phyloP scores from a whole-genome alignment of 169 alveolate genomes.

The Plasmodium gallinaceum region DNA sequence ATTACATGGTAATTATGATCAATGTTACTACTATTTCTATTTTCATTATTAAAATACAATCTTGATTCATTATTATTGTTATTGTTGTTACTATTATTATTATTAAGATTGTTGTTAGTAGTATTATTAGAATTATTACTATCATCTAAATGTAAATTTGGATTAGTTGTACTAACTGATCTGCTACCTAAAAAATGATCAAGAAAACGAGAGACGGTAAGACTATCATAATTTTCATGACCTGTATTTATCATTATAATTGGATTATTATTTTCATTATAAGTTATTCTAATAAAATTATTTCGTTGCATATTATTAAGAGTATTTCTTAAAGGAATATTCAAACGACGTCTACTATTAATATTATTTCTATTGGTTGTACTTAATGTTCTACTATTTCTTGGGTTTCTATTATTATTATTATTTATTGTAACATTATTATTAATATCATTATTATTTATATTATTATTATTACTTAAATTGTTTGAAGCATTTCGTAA shows the following conservation, averaged over 20 bases:
- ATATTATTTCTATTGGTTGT: constrained; percentile 17
- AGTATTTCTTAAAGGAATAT: constrained; percentile 33
- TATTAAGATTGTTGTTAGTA: background rate
- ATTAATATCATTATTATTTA: background rate
- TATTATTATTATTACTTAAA: background rate
- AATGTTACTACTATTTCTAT: constrained; percentile 26
- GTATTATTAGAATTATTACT: constrained; percentile 2
- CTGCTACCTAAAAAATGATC: constrained; percentile 61
- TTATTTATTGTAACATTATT: background rate
- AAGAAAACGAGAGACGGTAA: constrained; percentile 56
- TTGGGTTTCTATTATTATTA: constrained; percentile 6
- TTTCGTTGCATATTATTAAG: constrained; percentile 28
- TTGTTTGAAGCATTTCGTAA: constrained; percentile 24
- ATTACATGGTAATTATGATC: constrained; percentile 33
- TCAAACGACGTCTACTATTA: constrained; percentile 45
- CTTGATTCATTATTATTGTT: constrained; percentile 12
- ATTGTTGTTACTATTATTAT: background rate
- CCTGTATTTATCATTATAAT: constrained; percentile 73
- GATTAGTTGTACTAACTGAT: constrained; percentile 3
- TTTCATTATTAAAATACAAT: constrained; percentile 21
- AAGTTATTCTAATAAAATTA: constrained; percentile 65
- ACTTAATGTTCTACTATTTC: constrained; percentile 23
- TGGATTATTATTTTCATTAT: constrained; percentile 67
- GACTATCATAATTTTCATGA: constrained; percentile 64
- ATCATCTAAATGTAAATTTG: constrained; percentile 21